phyloP scores from a whole-genome alignment of 1,284 basidiomycete species.

The Trametes versicolor region DNA sequence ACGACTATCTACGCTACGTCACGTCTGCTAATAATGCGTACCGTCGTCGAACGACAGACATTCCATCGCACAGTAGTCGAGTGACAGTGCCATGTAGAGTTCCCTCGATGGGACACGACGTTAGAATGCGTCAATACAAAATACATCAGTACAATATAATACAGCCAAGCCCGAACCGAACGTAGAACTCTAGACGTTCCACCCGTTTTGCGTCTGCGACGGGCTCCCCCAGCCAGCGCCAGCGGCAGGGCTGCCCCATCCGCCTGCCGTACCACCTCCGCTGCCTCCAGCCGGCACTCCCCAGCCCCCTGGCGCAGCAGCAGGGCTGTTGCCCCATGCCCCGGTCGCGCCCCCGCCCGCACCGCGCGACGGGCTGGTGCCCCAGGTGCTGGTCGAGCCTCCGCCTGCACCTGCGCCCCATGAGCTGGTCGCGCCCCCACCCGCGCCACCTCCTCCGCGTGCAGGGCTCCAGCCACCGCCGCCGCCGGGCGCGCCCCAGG shows the following conservation, averaged over 20 bases:
- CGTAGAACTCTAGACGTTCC: constrained; percentile 42
- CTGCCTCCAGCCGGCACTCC: constrained; percentile 16
- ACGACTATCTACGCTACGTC: neutral
- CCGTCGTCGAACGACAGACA: neutral
- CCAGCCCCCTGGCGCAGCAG: constrained; percentile 37
- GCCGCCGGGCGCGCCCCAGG: constrained; percentile 36
- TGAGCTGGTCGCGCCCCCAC: constrained; percentile 21
- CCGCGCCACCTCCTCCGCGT: constrained; percentile 23
- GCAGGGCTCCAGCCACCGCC: constrained; percentile 27
- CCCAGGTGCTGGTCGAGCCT: constrained; percentile 11
- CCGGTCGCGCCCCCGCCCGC: constrained; percentile 44
- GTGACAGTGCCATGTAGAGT: neutral
- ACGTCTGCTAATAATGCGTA: neutral
- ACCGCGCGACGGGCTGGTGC: constrained; percentile 13
- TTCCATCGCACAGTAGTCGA: neutral
- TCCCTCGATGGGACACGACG: constrained; percentile 12
- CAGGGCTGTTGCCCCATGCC: constrained; percentile 37
- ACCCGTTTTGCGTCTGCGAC: constrained; percentile 55
- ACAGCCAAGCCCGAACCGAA: neutral
- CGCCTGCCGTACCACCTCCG: constrained; percentile 42
- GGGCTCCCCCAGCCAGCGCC: constrained; percentile 40
- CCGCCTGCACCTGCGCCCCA: constrained; percentile 24
- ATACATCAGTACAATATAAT: constrained; percentile 22
- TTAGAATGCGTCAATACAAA: constrained; percentile 11
- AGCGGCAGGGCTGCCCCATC: constrained; percentile 45